Evolutionary conservation across 768 basidiomycete species (phyloP), one percentile per base, ranked within the genome.

Genomic region (Pisolithus albus): DNA sequence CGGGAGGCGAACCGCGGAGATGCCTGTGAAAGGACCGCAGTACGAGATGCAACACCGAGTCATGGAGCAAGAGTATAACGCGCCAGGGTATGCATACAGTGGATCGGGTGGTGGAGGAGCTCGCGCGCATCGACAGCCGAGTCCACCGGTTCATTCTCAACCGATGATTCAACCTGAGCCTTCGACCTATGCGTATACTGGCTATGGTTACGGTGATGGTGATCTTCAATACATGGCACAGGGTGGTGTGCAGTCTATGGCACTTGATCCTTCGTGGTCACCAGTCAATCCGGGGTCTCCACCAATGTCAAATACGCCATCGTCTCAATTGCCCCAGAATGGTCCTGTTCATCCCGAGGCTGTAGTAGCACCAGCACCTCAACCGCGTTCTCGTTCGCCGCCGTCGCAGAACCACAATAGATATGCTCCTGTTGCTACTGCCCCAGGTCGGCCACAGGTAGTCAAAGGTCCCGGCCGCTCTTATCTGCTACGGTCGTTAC

Each of bases 21-120:
- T 82, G 72, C 85, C 92, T 7, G 80, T 97, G 49, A 83, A 84
- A 55, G 83, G 88, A 5, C 91, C 94, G 37, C 88, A 91, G 60
- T 97, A 95, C 64, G 94, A 95, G 61, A 85, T 89, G 80, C 94
- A 97, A 65, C 88, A 92, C 65, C 83, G 87, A 21, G 88, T 85
- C 46, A 92, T 97, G 79, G 89, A 93, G 65, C 86, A 93, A 60
- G 91, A 95, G 64, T 88, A 89, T 56, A 75, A 75, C 46, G 75
- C 72, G 8, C 59, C 68, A 44, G 58, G 50, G 4, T 62, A 64
- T 15, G 51, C 53, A n/a, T 66, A 68, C 51, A 59, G 60, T 3
- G 41, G 63, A 2, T 59, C 67, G 6, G 48, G 63, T 15, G 55
- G 43, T 37, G 51, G 56, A 34, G 37, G 57, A 51, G 21, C 59